Percentiles rank a stretch among this genome's conserved stretches.
Conservation (phyloP, 1,139 yeast species). For the Yamadazyma diddensiae region DNA sequence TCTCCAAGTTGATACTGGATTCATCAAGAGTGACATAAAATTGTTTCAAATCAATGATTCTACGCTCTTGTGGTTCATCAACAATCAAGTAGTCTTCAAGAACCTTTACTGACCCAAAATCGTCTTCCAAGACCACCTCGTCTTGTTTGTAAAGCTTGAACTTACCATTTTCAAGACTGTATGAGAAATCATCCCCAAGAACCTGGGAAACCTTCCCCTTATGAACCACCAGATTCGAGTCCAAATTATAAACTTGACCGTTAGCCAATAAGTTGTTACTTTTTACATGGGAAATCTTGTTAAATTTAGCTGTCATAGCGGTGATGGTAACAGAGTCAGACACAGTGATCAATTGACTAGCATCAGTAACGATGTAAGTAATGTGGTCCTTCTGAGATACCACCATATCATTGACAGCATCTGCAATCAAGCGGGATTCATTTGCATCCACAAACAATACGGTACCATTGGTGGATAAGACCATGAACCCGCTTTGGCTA, state of each 20-base stretch:
- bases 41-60: slow-evolving; percentile 29
- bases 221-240: slow-evolving; percentile 3
- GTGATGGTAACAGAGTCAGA: too few relatives aligned
- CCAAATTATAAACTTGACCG: slow-evolving; percentile 6
- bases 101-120: slow-evolving; percentile 1
- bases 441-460: slow-evolving; percentile 3
- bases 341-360: too few relatives aligned
- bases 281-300: slow-evolving; percentile 4
- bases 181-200: slow-evolving; percentile 7
- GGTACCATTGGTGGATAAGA: slow-evolving; percentile 1
- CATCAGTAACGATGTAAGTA: slow-evolving; percentile 14
- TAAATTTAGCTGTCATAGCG: slow-evolving; percentile 6
- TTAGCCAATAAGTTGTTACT: slow-evolving; percentile 5
- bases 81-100: slow-evolving; percentile 8
- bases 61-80: slow-evolving; percentile 12
- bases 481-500: slow-evolving; percentile 9
- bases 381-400: slow-evolving; percentile 10
- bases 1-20: slow-evolving; percentile 12
- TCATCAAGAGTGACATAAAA: slow-evolving; percentile 19
- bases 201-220: slow-evolving; percentile 5
- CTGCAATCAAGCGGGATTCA: neutral
- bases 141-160: slow-evolving; percentile 8
- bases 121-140: slow-evolving; percentile 8
- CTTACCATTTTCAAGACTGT: slow-evolving; percentile 5
- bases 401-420: slow-evolving; percentile 6